These are phyloP conservation scores for Naematelia aurantialba DNA, from an alignment of 768 basidiomycete species.

Conservation along the genomic window DNA sequence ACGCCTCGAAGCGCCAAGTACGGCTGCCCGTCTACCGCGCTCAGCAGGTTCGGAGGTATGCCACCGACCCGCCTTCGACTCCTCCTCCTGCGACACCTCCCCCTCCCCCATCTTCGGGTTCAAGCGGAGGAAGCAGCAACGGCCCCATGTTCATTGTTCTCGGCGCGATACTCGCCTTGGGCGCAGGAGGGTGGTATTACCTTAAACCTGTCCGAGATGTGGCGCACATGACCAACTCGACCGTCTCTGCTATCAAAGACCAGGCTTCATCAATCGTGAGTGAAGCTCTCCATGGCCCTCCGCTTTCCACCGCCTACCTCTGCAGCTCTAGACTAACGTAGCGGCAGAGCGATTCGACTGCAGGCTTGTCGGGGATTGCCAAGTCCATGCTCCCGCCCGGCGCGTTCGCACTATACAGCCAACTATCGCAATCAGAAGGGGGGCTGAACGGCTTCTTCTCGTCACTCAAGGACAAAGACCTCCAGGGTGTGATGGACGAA, in stretches of 20 bases:
- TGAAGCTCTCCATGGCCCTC: too few species aligned
- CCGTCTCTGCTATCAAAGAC: conserved; percentile 32
- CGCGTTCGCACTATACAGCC: conserved; percentile 36
- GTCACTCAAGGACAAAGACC: conserved; percentile 42
- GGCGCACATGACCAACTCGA: conserved; percentile 29
- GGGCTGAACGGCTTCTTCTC: conserved; percentile 44
- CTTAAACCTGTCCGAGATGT: conserved; percentile 44
- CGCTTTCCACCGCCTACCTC: too few species aligned
- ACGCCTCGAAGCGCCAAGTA: background rate
- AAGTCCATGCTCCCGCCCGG: conserved; percentile 34
- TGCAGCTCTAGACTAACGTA: background rate
- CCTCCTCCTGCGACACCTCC: conserved; percentile 7
- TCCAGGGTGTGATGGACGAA: conserved; percentile 39
- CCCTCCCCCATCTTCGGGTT: conserved; percentile 9
- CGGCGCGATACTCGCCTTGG: conserved; percentile 39
- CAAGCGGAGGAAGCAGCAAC: conserved; percentile 15
- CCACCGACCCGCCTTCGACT: conserved; percentile 7
- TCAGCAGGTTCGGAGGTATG: conserved; percentile 15
- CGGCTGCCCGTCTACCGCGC: conserved; percentile 5
- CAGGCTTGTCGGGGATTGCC: conserved; percentile 12
- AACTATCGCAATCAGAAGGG: conserved; percentile 31
- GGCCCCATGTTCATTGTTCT: conserved; percentile 40
- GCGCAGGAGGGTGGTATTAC: conserved; percentile 37
- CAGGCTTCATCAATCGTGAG: conserved; percentile 23
- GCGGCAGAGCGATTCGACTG: background rate